phyloP scores from a whole-genome alignment of 371 early-diverging fungal species.

The Mortierella sp. region DNA sequence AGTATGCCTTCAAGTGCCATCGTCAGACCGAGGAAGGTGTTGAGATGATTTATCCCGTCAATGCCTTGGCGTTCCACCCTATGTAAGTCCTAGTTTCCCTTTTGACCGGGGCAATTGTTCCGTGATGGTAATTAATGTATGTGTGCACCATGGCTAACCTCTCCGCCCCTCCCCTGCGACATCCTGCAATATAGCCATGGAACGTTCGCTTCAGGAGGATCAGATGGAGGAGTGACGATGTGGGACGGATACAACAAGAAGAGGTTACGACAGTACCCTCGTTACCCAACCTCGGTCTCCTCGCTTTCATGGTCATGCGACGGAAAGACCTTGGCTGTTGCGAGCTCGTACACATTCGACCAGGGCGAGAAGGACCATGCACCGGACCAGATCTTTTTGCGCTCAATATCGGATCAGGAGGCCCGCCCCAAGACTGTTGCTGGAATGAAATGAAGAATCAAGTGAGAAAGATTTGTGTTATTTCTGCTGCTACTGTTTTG shows the following conservation, averaged over 20 bases:
- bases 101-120: background rate
- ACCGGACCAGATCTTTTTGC: slow-evolving; percentile 85
- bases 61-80: slow-evolving; percentile 94
- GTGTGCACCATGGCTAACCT: background rate
- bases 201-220: slow-evolving; percentile 96
- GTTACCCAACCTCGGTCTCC: slow-evolving; percentile 88
- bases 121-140: background rate
- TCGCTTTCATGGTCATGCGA: slow-evolving; percentile 85
- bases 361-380: slow-evolving; percentile 94
- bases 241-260: slow-evolving; percentile 96
- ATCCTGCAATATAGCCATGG: slow-evolving; percentile 68
- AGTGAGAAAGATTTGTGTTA: too few species aligned
- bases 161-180: background rate
- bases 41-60: slow-evolving; percentile 94
- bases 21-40: slow-evolving; percentile 80
- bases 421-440: slow-evolving; percentile 69
- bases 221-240: slow-evolving; percentile 91
- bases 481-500: background rate
- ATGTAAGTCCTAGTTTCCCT: slow-evolving; percentile 64
- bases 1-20: slow-evolving; percentile 98
- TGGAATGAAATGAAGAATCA: slow-evolving; percentile 1
- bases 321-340: slow-evolving; percentile 88
- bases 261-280: slow-evolving; percentile 83
- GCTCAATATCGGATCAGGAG: slow-evolving; percentile 78
- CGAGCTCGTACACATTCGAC: slow-evolving; percentile 93